phyloP scores from a whole-genome alignment of 2,329 filamentous ascomycete genomes.

The Verticillium zaregamsianum region DNA sequence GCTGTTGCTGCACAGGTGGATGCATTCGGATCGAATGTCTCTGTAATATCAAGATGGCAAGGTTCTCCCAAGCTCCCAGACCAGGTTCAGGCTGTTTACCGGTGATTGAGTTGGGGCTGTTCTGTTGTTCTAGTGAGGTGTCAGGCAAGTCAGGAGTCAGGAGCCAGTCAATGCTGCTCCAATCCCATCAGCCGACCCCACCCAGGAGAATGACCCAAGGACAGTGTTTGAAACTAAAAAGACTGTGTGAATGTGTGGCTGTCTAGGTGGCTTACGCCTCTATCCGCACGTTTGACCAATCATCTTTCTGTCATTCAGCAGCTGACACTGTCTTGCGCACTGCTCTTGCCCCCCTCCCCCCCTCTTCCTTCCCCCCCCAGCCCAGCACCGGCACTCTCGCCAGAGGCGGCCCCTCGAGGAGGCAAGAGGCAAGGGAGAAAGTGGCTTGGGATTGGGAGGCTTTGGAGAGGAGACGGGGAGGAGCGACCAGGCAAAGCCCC shows the following conservation, averaged over 20 bases:
- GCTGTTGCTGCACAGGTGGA: background rate
- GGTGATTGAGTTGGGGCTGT: background rate
- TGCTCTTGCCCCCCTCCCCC: background rate
- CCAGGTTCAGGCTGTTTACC: too few species aligned
- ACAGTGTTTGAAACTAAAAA: background rate
- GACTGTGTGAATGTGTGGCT: background rate
- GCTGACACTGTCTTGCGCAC: background rate
- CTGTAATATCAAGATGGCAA: background rate
- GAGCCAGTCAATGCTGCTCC: background rate
- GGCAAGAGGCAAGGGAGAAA: conserved; percentile 16
- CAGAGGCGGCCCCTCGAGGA: background rate
- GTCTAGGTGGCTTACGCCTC: background rate
- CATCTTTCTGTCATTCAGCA: background rate
- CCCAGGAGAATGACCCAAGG: background rate
- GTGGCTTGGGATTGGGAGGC: conserved; percentile 27
- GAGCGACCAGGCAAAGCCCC: background rate
- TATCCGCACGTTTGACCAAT: background rate
- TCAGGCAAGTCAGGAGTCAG: background rate
- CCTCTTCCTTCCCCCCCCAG: background rate
- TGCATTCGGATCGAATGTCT: background rate
- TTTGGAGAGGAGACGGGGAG: background rate
- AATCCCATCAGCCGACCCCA: background rate
- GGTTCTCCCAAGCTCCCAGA: background rate
- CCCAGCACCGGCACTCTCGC: background rate
- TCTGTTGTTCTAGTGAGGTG: background rate